Percentiles rank a stretch among this genome's conserved stretches.
phyloP scores from a whole-genome alignment of 2,329 filamentous ascomycete species.

The Periconia sp. region DNA sequence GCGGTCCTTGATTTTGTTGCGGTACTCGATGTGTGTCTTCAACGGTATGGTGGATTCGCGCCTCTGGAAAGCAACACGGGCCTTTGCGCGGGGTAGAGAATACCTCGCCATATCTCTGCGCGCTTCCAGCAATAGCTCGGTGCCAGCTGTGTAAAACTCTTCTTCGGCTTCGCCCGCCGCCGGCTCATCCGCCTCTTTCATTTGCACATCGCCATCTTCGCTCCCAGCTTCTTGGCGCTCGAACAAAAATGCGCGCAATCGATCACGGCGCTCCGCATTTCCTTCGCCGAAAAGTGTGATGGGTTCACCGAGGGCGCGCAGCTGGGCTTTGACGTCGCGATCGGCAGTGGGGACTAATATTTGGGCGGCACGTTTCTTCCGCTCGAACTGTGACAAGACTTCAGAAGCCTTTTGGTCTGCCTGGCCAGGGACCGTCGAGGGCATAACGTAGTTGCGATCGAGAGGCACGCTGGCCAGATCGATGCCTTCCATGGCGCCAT shows the following conservation, averaged over 20 bases:
- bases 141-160: slow-evolving; percentile 91
- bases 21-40: slow-evolving; percentile 87
- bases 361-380: slow-evolving; percentile 83
- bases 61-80: slow-evolving; percentile 74
- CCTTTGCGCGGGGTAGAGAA: slow-evolving; percentile 79
- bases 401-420: slow-evolving; percentile 81
- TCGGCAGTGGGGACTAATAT: slow-evolving; percentile 95
- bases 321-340: slow-evolving; percentile 74
- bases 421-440: slow-evolving; percentile 64
- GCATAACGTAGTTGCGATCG: slow-evolving; percentile 85
- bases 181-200: slow-evolving; percentile 55
- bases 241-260: slow-evolving; percentile 78
- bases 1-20: slow-evolving; percentile 83
- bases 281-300: slow-evolving; percentile 94
- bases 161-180: slow-evolving; percentile 64
- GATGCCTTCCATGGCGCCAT: slow-evolving; percentile 56
- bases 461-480: slow-evolving; percentile 65
- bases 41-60: slow-evolving; percentile 80
- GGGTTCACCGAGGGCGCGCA: slow-evolving; percentile 88
- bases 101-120: slow-evolving; percentile 79
- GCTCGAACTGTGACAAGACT: slow-evolving; percentile 83
- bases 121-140: slow-evolving; percentile 71
- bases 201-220: slow-evolving; percentile 54
- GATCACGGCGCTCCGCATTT: slow-evolving; percentile 79
- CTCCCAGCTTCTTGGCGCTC: slow-evolving; percentile 68